Evolutionary conservation across 805 yeast species (phyloP).

Genomic region (Saturnispora silvae): DNA sequence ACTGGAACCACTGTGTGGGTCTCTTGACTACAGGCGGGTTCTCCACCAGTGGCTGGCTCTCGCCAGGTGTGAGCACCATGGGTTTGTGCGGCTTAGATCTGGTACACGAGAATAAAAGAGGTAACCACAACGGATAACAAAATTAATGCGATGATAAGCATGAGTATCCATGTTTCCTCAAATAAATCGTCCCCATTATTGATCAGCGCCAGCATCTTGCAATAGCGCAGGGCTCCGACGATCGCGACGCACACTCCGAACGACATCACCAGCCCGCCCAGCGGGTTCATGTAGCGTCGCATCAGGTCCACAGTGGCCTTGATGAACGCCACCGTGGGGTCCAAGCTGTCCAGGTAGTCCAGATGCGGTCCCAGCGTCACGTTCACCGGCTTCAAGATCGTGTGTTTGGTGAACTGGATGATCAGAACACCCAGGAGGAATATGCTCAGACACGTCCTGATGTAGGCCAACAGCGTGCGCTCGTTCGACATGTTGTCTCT

Average conservation of each 20-base stretch:
- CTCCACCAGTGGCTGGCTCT: background rate
- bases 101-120: constrained; percentile 5
- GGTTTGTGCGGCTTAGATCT: constrained; percentile 1
- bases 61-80: no score
- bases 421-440: constrained; percentile 44
- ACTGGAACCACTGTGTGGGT: constrained; percentile 18
- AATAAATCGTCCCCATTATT: constrained; percentile 3
- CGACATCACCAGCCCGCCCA: constrained; percentile 4
- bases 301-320: background rate
- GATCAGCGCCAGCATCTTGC: background rate
- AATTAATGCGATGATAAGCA: constrained; percentile 1
- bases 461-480: constrained; percentile 50
- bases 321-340: background rate
- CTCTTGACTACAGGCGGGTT: constrained; percentile 10
- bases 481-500: constrained; percentile 56
- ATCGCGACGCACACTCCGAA: background rate
- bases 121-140: constrained; percentile 1
- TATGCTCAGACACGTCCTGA: constrained; percentile 43
- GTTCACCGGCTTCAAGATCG: constrained; percentile 13
- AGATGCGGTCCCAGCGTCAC: background rate
- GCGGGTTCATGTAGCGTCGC: constrained; percentile 3
- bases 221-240: constrained; percentile 3
- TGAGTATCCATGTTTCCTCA: constrained; percentile 6
- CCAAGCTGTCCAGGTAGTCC: background rate
- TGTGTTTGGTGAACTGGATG: constrained; percentile 39